Evolutionary conservation across 176 grass and related monocot genomes (phyloP).

Genomic region (Eleusine coracana): DNA sequence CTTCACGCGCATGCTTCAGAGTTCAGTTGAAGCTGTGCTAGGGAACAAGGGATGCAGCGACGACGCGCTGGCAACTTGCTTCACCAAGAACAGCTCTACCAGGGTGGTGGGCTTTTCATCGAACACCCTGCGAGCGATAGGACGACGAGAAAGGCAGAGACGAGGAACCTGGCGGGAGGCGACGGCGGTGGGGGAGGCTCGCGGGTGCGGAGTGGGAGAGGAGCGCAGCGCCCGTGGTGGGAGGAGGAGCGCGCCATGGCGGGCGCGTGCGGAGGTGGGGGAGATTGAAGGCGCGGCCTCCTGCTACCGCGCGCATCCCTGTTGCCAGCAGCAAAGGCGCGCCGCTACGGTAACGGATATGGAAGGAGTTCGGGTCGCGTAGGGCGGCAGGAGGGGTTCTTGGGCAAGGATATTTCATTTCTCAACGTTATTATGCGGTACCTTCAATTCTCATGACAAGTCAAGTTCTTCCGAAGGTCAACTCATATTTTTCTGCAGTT

Average conservation of each 20-base stretch:
- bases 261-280: constrained; percentile 27
- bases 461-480: too few species aligned
- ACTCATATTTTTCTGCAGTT: too few species aligned
- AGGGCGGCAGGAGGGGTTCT: not conserved
- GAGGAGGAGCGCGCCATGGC: constrained; percentile 2
- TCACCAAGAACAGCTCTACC: not conserved
- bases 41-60: not conserved
- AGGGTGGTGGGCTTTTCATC: not conserved
- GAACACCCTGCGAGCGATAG: constrained; percentile 15
- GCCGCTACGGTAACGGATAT: constrained; percentile 5
- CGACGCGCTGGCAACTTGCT: not conserved
- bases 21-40: not conserved
- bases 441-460: too few species aligned
- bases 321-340: not conserved
- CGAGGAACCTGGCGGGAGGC: constrained; percentile 15
- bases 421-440: too few species aligned
- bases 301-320: constrained; percentile 39
- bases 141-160: not conserved
- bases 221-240: not conserved
- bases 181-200: not conserved
- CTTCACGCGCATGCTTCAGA: not conserved
- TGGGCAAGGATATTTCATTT: too few species aligned
- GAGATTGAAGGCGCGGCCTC: constrained; percentile 48
- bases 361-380: not conserved
- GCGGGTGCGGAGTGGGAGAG: not conserved